Evolutionary conservation across 441 rosid genomes (phyloP).

Genomic region (Bocquillonia castaneifolia): DNA sequence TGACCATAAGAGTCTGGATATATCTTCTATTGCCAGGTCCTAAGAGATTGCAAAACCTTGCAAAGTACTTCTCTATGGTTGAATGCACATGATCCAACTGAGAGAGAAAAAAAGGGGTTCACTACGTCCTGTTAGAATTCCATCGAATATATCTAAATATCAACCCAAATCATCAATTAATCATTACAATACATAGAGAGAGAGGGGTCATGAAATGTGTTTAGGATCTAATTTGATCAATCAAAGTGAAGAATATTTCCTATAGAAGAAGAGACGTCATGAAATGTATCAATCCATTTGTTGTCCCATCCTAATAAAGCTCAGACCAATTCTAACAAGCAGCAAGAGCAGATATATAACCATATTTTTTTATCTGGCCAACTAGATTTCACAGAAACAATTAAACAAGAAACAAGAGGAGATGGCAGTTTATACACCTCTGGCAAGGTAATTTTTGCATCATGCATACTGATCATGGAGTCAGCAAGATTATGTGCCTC

Average conservation of each 20-base stretch:
- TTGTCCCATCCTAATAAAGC: background rate
- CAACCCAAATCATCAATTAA: background rate
- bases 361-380: background rate
- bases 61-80: conserved; percentile 65
- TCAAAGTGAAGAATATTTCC: background rate
- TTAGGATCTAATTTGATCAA: background rate
- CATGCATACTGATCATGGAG: conserved; percentile 85
- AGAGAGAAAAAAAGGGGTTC: conserved; percentile 4
- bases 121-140: conserved; percentile 6
- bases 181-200: background rate
- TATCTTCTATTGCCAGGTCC: conserved; percentile 94
- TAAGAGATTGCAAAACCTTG: conserved; percentile 60
- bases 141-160: background rate
- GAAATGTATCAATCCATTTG: background rate
- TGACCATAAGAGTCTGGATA: conserved; percentile 78
- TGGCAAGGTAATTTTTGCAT: conserved; percentile 60
- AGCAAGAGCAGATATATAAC: background rate
- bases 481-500: conserved; percentile 99
- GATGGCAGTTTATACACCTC: conserved; percentile 46
- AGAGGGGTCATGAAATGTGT: too few relatives aligned
- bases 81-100: conserved; percentile 74
- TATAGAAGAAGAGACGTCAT: background rate
- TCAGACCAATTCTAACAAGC: background rate
- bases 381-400: conserved; percentile 13
- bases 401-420: conserved; percentile 10